Conservation (phyloP, 1,284 basidiomycete species). For the Ganoderma resinaceum region DNA sequence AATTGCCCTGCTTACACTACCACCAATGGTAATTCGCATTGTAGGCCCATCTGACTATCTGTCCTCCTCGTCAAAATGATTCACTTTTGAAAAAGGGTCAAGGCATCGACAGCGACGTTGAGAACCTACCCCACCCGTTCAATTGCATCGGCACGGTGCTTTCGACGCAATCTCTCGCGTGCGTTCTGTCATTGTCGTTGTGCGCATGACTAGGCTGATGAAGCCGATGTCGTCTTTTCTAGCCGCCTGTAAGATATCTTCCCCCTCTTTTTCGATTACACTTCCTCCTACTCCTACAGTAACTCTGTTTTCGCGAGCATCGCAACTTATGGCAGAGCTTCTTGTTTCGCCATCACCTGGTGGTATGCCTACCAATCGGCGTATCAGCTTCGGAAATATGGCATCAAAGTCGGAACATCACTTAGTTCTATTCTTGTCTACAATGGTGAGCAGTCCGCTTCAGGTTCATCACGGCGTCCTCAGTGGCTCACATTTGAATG, state of each 20-base stretch:
- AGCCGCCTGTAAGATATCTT: not conserved
- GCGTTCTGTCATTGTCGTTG: too few relatives aligned
- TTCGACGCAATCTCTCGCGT: not conserved
- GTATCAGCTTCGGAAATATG: not conserved
- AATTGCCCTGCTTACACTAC: not conserved
- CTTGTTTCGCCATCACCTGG: not conserved
- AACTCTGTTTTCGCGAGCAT: not conserved
- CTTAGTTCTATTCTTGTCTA: not conserved
- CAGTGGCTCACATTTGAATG: too few relatives aligned
- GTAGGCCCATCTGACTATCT: not conserved
- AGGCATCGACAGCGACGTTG: not conserved
- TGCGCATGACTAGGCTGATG: too few relatives aligned
- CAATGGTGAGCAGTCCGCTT: not conserved
- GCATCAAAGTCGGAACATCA: not conserved
- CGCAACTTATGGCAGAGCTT: not conserved
- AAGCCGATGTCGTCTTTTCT: not conserved
- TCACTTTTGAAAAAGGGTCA: not conserved
- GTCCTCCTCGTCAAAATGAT: too few relatives aligned
- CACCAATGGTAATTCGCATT: not conserved
- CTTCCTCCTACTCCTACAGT: not conserved
- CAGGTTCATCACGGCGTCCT: too few relatives aligned
- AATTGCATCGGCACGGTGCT: not conserved
- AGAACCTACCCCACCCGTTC: not conserved
- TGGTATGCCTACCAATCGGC: not conserved
- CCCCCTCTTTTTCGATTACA: not conserved